These are phyloP conservation scores for Fusarium sp. DNA, from an alignment of 2,329 filamentous ascomycete genomes.

Conservation along the genomic window DNA sequence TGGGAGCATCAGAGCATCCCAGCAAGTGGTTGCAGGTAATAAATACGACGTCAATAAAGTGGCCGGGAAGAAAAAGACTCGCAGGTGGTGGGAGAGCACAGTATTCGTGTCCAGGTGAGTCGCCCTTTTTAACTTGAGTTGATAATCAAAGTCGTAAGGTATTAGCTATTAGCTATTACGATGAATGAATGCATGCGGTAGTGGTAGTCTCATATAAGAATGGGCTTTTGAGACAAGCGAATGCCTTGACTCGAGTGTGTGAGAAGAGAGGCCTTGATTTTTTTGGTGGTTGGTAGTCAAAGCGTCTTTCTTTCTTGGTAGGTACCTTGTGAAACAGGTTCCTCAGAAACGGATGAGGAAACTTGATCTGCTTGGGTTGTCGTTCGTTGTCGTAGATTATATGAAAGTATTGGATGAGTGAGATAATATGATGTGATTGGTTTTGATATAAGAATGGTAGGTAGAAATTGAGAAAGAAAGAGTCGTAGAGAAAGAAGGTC, in stretches of 20 bases:
- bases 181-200: slow-evolving; percentile 24
- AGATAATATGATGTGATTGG: slow-evolving; percentile 2
- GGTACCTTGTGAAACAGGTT: slow-evolving; percentile 21
- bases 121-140: neutral
- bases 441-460: slow-evolving; percentile 9
- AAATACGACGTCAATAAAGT: slow-evolving; percentile 33
- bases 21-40: slow-evolving; percentile 40
- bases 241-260: slow-evolving; percentile 23
- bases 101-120: neutral
- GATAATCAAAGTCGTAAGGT: slow-evolving; percentile 6
- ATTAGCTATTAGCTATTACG: slow-evolving; percentile 38
- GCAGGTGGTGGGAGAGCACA: neutral
- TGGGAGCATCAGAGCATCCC: slow-evolving; percentile 43
- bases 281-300: slow-evolving; percentile 22
- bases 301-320: slow-evolving; percentile 7
- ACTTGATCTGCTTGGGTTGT: slow-evolving; percentile 6
- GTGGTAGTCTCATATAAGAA: slow-evolving; percentile 37
- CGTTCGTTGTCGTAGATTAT: neutral
- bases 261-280: slow-evolving; percentile 2
- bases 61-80: slow-evolving; percentile 7
- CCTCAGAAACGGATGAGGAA: slow-evolving; percentile 29
- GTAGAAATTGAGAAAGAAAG: slow-evolving; percentile 6
- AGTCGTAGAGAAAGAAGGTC: slow-evolving; percentile 21
- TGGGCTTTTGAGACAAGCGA: slow-evolving; percentile 30
- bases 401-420: neutral